Base-by-base conservation (phyloP, 116 monocot genomes). In the Cymodocea nodosa region DNA sequence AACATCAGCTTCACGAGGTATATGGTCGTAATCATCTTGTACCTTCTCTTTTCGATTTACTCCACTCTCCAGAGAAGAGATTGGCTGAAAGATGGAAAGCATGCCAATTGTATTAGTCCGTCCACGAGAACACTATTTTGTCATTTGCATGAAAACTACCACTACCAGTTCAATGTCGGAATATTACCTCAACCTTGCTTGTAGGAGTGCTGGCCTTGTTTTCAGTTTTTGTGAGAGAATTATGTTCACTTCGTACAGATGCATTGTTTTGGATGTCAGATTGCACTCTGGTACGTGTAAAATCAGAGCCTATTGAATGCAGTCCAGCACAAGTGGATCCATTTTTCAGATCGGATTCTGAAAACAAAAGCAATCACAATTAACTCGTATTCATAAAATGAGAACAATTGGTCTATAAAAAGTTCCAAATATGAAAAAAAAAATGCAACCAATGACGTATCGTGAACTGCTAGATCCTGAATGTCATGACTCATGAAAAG, bases 291-390 rank as follows among this genome's bases (percentile, higher is more conserved):
- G 97, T 98, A 55, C 88, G 86, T 24, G 97, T 98, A n/a, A 85
- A 68, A 67, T 98, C 97, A 63, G 91, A 98, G 23, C 97, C 97
- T 49, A 98, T 78, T 50, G 97, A 98, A 69, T 98, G 83, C 56
- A 98, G 78, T 18, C 66, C 78, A 17, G 82, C 97, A 34, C 73
- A 85, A 12, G 97, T 91, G 4, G 92, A 98, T 17, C 66, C 85
- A 56, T 90, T 83, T 64, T 63, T 78, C 58, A 62, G 69, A 52
- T 56, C 65, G 63, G 63, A 60, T 6, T 75, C 90, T 82, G 59
- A 63, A 23, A 58, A 17, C 44, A 44, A 44, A 8, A 44, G 11
- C 7, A 8, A 44, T 1, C 11, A 44, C 7, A 44, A 44, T 44
- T 44, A 9, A 44, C 3, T 30, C 30, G 30, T 44, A 12, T 44